These are phyloP conservation scores for Prototheca stagnorum DNA, from an alignment of 163 green algal species.

Conservation along the genomic window DNA sequence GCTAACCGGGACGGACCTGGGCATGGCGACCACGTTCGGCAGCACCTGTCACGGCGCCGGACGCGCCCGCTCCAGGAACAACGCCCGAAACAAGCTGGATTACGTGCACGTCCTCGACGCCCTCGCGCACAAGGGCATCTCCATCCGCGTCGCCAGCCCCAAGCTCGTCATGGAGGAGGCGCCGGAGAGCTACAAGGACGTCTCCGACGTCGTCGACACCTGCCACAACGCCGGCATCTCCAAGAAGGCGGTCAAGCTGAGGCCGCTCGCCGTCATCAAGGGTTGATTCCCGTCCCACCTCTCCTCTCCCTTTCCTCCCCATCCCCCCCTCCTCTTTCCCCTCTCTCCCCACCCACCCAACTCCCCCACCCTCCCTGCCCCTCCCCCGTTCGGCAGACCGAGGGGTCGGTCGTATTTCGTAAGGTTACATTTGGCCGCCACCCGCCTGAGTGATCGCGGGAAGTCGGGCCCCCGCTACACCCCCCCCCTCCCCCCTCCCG, in stretches of 20 bases:
- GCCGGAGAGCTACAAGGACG: conserved; percentile 79
- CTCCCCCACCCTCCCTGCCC: no score
- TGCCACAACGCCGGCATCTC: conserved; percentile 67
- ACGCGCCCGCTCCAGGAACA: conserved; percentile 50
- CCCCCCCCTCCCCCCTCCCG: no score
- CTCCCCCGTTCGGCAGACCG: no score
- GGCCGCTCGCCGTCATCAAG: conserved; percentile 77
- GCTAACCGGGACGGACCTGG: conserved; percentile 58
- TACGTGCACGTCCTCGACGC: conserved; percentile 64
- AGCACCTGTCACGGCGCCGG: conserved; percentile 78
- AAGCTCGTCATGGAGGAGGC: conserved; percentile 80
- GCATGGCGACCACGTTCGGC: conserved; percentile 71
- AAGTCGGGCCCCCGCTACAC: no score
- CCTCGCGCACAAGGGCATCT: conserved; percentile 73
- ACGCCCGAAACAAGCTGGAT: conserved; percentile 51
- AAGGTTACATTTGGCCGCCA: no score
- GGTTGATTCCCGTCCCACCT: no score
- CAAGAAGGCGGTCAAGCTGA: conserved; percentile 59
- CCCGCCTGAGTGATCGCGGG: no score
- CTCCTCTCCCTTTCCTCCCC: no score
- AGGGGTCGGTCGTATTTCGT: no score
- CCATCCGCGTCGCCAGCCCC: conserved; percentile 54
- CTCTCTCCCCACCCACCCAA: no score
- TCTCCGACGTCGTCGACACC: conserved; percentile 70
- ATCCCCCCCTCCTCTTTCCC: not conserved